Evolutionary conservation across 208 protist species (phyloP).

Genomic region (Trypanosoma melophagium): DNA sequence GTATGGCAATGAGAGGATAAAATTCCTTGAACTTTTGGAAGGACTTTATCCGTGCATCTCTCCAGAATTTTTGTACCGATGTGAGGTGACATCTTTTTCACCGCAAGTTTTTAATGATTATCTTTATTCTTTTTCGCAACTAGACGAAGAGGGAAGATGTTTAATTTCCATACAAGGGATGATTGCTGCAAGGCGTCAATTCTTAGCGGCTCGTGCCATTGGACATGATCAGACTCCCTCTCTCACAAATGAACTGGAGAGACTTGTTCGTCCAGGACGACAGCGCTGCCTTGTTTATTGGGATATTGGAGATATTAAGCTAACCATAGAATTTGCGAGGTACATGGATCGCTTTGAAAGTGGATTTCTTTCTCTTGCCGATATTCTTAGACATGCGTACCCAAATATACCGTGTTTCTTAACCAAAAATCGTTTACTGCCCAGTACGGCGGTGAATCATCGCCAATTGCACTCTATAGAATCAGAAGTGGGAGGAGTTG

Average conservation of each 20-base stretch:
- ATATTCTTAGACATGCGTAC: conserved; percentile 19
- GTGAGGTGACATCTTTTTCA: conserved; percentile 13
- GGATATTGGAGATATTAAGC: conserved; percentile 10
- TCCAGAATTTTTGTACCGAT: background rate
- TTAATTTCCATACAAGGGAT: conserved; percentile 4
- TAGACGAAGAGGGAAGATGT: background rate
- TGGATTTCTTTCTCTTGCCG: conserved; percentile 10
- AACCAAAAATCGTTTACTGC: conserved; percentile 10
- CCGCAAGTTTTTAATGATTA: conserved; percentile 9
- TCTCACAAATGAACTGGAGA: conserved; percentile 3
- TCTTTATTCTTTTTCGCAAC: conserved; percentile 1
- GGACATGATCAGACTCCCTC: background rate
- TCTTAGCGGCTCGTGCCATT: background rate
- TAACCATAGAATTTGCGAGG: conserved; percentile 9
- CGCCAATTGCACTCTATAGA: background rate
- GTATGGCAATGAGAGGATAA: background rate
- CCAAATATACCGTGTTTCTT: conserved; percentile 21
- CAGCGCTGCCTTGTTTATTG: conserved; percentile 2
- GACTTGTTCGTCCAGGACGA: background rate
- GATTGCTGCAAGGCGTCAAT: conserved; percentile 5
- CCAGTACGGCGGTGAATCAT: background rate
- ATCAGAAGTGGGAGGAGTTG: background rate
- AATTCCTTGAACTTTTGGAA: conserved; percentile 14
- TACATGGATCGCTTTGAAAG: conserved; percentile 12
- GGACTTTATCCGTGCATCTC: conserved; percentile 11